phyloP scores from a whole-genome alignment of 352 stramenopile species.

The Globisporangium spinosum region DNA sequence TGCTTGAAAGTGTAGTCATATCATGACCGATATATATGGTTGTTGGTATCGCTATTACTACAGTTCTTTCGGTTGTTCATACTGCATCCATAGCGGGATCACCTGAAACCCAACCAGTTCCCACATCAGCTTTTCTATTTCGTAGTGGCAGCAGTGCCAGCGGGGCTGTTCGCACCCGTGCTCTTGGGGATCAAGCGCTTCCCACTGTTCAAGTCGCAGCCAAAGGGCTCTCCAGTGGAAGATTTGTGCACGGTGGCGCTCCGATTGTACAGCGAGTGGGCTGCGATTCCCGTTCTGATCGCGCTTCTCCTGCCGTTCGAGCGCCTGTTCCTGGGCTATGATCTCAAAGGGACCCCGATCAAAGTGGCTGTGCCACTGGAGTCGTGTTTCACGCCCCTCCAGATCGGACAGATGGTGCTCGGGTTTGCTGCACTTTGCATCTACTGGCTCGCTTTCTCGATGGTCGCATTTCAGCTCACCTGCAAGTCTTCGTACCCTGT shows the following conservation, averaged over 20 bases:
- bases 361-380: constrained; percentile 25
- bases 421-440: constrained; percentile 23
- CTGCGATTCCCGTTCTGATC: constrained; percentile 43
- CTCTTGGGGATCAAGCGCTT: constrained; percentile 45
- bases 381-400: constrained; percentile 36
- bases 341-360: constrained; percentile 15
- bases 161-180: constrained; percentile 25
- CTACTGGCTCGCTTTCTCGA: constrained; percentile 31
- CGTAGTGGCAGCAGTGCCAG: constrained; percentile 37
- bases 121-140: constrained; percentile 35
- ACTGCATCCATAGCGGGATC: constrained; percentile 46
- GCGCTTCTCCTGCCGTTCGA: constrained; percentile 50
- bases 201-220: constrained; percentile 64
- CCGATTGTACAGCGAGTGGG: constrained; percentile 55
- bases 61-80: constrained; percentile 37
- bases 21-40: too few relatives aligned
- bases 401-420: constrained; percentile 28
- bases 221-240: constrained; percentile 35
- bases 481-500: constrained; percentile 46
- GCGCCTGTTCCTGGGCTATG: constrained; percentile 49
- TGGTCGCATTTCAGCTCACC: constrained; percentile 53
- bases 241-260: constrained; percentile 46
- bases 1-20: neutral
- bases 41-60: too few relatives aligned
- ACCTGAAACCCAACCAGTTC: constrained; percentile 34